A percentile compares a stretch with the other conserved stretches of the same genome.
Conservation (phyloP, 208 protist species). For the Crithidia fasciculata region DNA sequence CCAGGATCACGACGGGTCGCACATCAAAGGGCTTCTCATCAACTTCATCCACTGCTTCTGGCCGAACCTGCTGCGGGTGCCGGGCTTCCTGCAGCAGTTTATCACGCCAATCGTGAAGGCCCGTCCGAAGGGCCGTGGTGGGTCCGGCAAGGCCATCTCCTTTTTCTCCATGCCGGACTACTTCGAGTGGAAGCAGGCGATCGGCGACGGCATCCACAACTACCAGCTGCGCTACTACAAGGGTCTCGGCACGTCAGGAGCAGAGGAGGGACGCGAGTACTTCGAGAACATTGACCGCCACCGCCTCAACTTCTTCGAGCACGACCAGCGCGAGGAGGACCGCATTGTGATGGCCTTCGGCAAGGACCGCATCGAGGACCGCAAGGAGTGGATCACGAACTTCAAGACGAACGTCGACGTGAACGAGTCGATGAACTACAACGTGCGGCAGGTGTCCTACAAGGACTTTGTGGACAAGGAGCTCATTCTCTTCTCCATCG, state of each 20-base stretch:
- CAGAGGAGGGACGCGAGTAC: slow-evolving; percentile 99
- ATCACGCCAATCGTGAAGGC: slow-evolving; percentile 99
- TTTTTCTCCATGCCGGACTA: slow-evolving; percentile 99
- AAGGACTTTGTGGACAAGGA: slow-evolving; percentile 99
- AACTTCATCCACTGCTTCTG: slow-evolving; percentile 99
- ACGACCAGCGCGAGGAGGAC: slow-evolving; percentile 85
- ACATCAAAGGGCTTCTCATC: slow-evolving; percentile 99
- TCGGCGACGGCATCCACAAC: slow-evolving; percentile 69
- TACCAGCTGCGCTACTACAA: slow-evolving; percentile 99
- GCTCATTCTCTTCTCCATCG: slow-evolving; percentile 99
- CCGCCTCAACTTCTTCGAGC: slow-evolving; percentile 95
- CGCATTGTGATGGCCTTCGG: slow-evolving; percentile 98
- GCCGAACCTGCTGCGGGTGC: slow-evolving; percentile 96
- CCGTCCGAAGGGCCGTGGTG: slow-evolving; percentile 80
- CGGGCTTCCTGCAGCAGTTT: slow-evolving; percentile 99
- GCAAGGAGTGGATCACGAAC: slow-evolving; percentile 98
- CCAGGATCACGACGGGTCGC: slow-evolving; percentile 99
- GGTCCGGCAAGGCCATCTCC: slow-evolving; percentile 61
- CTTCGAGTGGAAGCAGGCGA: slow-evolving; percentile 93
- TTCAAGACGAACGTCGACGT: slow-evolving; percentile 89
- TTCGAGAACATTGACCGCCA: slow-evolving; percentile 98
- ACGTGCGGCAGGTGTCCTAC: slow-evolving; percentile 89
- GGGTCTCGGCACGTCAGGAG: slow-evolving; percentile 97
- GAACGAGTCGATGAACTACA: slow-evolving; percentile 92
- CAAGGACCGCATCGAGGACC: slow-evolving; percentile 97